These are phyloP conservation scores for Candolleomyces efflorescens DNA, from an alignment of 768 basidiomycete species.

Conservation along the genomic window DNA sequence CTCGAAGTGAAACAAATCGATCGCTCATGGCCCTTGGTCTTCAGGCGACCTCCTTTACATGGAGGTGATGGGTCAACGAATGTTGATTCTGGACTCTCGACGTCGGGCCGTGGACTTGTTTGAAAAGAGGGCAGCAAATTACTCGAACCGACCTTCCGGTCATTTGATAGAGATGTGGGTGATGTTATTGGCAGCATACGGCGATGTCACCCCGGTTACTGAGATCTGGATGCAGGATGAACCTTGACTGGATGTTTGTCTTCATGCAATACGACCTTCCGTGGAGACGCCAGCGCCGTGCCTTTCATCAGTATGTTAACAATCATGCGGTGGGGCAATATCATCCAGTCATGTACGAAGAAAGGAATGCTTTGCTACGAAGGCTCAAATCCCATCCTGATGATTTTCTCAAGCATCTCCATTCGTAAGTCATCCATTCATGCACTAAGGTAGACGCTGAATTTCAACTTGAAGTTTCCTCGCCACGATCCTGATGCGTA, in stretches of 20 bases:
- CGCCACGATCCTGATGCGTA: conserved; percentile 34
- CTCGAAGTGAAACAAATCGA: not conserved
- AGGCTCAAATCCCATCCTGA: conserved; percentile 31
- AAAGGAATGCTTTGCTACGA: conserved; percentile 34
- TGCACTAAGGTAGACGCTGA: not conserved
- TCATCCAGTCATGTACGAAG: conserved; percentile 35
- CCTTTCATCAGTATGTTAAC: conserved; percentile 41
- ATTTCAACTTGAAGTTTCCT: conserved; percentile 26
- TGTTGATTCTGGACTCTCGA: conserved; percentile 2
- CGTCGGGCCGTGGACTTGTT: not conserved
- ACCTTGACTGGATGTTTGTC: conserved; percentile 41
- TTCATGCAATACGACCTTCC: conserved; percentile 26
- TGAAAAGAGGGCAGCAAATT: conserved; percentile 5
- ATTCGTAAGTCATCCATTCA: not conserved
- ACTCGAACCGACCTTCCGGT: conserved; percentile 4
- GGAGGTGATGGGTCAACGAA: not conserved
- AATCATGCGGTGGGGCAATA: conserved; percentile 28
- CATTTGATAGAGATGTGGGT: conserved; percentile 6
- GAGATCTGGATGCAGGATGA: not conserved
- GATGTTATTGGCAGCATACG: not conserved
- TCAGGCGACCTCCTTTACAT: conserved; percentile 6
- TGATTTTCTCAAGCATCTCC: conserved; percentile 1
- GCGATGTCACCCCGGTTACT: not conserved
- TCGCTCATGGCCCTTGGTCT: not conserved
- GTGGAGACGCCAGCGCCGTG: conserved; percentile 41